These are phyloP conservation scores for Fusarium sp. DNA, from an alignment of 2,329 filamentous ascomycete species.

Conservation along the genomic window DNA sequence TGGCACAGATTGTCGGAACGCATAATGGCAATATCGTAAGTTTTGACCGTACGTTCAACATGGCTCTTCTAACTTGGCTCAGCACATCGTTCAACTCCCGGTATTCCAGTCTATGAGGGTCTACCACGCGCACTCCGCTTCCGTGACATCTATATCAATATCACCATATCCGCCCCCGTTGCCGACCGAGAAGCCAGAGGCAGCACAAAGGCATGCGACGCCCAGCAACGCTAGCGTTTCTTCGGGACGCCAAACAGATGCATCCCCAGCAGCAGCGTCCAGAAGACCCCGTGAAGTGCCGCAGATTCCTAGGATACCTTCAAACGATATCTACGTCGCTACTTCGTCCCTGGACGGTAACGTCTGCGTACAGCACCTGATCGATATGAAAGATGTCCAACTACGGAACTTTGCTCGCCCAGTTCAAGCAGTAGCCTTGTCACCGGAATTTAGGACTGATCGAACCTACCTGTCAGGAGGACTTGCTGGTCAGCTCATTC, in stretches of 20 bases:
- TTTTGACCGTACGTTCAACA: conserved; percentile 22
- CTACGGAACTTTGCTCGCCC: conserved; percentile 93
- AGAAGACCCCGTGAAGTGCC: conserved; percentile 61
- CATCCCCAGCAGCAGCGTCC: conserved; percentile 61
- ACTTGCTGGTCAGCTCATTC: conserved; percentile 83
- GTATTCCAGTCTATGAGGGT: conserved; percentile 81
- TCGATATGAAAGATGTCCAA: conserved; percentile 89
- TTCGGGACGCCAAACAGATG: conserved; percentile 46
- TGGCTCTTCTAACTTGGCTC: conserved; percentile 41
- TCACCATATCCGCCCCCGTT: conserved; percentile 79
- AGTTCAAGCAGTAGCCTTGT: conserved; percentile 90
- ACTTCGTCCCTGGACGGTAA: conserved; percentile 96
- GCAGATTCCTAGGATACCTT: conserved; percentile 75
- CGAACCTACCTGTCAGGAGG: conserved; percentile 91
- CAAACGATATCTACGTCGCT: conserved; percentile 91
- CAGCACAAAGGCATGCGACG: conserved; percentile 47
- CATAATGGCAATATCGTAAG: conserved; percentile 96
- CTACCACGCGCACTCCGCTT: conserved; percentile 93
- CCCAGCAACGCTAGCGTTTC: conserved; percentile 49
- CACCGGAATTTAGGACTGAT: conserved; percentile 92
- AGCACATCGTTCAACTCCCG: conserved; percentile 89
- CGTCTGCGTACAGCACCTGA: conserved; percentile 87
- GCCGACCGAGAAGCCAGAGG: conserved; percentile 55
- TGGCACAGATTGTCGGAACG: conserved; percentile 81
- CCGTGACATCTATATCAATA: conserved; percentile 87